Evolutionary conservation across 306 rosid species (phyloP).

Genomic region (Prunus mira): DNA sequence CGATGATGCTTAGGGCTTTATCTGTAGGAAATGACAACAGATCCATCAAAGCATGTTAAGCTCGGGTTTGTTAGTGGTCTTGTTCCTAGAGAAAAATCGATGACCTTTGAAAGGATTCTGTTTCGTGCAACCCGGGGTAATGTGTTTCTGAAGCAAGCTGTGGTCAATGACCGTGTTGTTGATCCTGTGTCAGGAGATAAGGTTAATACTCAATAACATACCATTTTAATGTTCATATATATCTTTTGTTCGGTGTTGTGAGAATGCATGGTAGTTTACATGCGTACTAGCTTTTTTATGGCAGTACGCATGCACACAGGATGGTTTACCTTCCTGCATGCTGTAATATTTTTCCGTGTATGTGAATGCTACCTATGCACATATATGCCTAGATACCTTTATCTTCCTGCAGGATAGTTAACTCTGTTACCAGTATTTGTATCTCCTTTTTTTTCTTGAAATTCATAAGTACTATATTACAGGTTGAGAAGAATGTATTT

Average conservation of each 20-base stretch:
- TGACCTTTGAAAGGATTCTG: constrained; percentile 69
- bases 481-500: constrained; percentile 86
- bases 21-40: constrained; percentile 53
- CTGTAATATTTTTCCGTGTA: background rate
- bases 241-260: background rate
- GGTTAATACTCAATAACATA: constrained; percentile 41
- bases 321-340: background rate
- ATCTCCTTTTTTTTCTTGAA: background rate
- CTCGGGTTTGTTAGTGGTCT: constrained; percentile 75
- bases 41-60: constrained; percentile 54
- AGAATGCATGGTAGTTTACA: background rate
- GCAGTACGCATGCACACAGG: background rate
- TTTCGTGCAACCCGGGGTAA: constrained; percentile 89
- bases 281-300: background rate
- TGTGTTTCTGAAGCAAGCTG: constrained; percentile 65
- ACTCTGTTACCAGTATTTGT: background rate
- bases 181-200: constrained; percentile 80
- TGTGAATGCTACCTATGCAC: background rate
- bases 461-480: constrained; percentile 17
- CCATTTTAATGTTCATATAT: constrained; percentile 13
- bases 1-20: constrained; percentile 19
- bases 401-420: background rate
- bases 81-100: constrained; percentile 66
- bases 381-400: background rate
- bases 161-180: constrained; percentile 53